phyloP scores from a whole-genome alignment of 2,329 filamentous ascomycete species.

The Aspergillus fumigatiaffinis region DNA sequence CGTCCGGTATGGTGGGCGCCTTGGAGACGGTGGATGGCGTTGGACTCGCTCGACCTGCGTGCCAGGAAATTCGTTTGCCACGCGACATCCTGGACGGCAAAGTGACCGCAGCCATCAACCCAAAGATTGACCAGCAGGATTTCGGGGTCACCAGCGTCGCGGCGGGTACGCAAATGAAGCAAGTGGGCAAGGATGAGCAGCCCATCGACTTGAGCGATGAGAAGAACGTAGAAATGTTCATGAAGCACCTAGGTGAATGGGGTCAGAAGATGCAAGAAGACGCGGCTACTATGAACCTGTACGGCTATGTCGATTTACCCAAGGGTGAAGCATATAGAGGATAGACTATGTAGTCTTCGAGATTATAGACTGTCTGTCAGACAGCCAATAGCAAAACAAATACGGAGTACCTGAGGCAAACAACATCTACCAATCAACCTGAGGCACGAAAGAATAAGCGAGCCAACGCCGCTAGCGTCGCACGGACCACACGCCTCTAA shows the following conservation, averaged over 20 bases:
- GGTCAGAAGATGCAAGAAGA: constrained; percentile 38
- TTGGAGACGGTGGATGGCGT: constrained; percentile 57
- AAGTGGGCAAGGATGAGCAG: constrained; percentile 51
- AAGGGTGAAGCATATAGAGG: background rate
- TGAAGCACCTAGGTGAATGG: constrained; percentile 43
- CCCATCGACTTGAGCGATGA: constrained; percentile 51
- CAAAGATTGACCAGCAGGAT: constrained; percentile 48
- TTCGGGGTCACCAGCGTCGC: constrained; percentile 48
- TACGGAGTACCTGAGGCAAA: background rate
- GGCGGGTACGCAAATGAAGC: constrained; percentile 50
- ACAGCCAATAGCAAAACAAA: background rate
- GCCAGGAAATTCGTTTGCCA: constrained; percentile 45
- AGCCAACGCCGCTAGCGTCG: constrained; percentile 3
- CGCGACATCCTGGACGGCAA: constrained; percentile 30
- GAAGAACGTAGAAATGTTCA: constrained; percentile 46
- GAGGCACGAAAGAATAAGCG: background rate
- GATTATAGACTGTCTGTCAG: background rate
- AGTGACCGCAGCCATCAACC: constrained; percentile 48
- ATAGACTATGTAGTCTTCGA: background rate
- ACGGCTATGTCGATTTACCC: constrained; percentile 42
- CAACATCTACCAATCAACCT: background rate
- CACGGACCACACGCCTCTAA: constrained; percentile 5
- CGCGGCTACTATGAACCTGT: constrained; percentile 34
- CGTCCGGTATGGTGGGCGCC: constrained; percentile 55
- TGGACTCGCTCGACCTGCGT: constrained; percentile 53